Conservation (phyloP, 345 rosid species). For the Eucalyptus polyanthemos region DNA sequence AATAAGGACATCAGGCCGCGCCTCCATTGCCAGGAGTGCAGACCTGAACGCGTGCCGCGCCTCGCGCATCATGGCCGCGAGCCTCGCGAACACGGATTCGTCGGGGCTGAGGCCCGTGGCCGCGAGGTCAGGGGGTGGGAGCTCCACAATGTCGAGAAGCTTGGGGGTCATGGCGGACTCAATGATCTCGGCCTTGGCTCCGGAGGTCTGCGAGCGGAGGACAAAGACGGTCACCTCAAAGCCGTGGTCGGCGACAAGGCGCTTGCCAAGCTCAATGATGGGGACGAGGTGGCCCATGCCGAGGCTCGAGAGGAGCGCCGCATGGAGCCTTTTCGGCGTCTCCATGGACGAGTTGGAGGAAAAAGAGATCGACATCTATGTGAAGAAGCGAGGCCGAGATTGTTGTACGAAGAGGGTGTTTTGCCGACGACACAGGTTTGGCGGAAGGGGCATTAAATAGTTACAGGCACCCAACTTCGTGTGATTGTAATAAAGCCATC, state of each 20-base stretch:
- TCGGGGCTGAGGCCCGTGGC: constrained; percentile 26
- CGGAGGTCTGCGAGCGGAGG: constrained; percentile 1
- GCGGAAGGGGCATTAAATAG: background rate
- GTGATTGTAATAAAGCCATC: background rate
- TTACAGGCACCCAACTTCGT: background rate
- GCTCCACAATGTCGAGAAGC: constrained; percentile 1
- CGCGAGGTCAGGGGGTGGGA: constrained; percentile 17
- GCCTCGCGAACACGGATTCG: constrained; percentile 10
- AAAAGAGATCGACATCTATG: background rate
- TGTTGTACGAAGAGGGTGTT: background rate
- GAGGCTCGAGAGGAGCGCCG: constrained; percentile 33
- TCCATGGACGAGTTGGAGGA: background rate
- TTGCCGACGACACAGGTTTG: background rate
- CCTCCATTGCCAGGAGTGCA: constrained; percentile 6
- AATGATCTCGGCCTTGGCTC: constrained; percentile 8
- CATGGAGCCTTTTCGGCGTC: constrained; percentile 10
- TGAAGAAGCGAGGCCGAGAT: background rate
- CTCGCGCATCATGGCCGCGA: constrained; percentile 19
- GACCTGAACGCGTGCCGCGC: background rate
- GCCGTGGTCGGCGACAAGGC: constrained; percentile 16
- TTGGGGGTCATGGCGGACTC: constrained; percentile 3
- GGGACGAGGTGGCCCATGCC: constrained; percentile 62
- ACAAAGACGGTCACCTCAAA: constrained; percentile 27
- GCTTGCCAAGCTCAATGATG: constrained; percentile 33
- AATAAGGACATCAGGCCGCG: constrained; percentile 28